Conservation (phyloP, 1,139 yeast genomes). For the Lodderomyces margitis region DNA sequence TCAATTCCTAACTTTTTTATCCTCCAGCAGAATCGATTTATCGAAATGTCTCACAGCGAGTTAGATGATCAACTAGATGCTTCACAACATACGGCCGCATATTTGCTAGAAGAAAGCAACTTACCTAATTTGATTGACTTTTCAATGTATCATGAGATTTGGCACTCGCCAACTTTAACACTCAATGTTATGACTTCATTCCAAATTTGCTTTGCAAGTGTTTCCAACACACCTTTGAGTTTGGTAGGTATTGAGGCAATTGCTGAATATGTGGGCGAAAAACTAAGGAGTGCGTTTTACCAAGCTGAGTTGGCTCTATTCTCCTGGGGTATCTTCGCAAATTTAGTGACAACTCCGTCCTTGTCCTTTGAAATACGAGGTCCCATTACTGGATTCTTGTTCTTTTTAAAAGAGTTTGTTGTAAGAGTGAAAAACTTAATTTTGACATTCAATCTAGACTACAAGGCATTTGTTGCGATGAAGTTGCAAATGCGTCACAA, state of each 20-base stretch:
- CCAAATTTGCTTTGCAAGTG: conserved; percentile 33
- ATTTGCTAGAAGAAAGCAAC: not conserved
- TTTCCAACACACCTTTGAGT: conserved; percentile 28
- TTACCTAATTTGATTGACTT: conserved; percentile 18
- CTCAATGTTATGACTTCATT: conserved; percentile 38
- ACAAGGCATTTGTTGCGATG: conserved; percentile 39
- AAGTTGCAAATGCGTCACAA: conserved; percentile 42
- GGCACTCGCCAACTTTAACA: conserved; percentile 32
- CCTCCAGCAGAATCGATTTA: conserved; percentile 8
- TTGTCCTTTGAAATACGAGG: conserved; percentile 53
- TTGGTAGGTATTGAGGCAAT: conserved; percentile 50
- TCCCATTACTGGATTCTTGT: conserved; percentile 32
- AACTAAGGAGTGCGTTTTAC: conserved; percentile 42
- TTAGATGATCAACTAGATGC: conserved; percentile 12
- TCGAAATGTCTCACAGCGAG: conserved; percentile 9
- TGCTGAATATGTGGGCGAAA: conserved; percentile 41
- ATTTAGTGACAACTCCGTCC: conserved; percentile 49
- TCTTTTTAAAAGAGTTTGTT: conserved; percentile 25
- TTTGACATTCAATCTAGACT: conserved; percentile 16
- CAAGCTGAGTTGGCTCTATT: conserved; percentile 51
- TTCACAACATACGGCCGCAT: conserved; percentile 5
- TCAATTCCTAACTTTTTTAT: conserved; percentile 10
- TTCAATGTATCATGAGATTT: conserved; percentile 39
- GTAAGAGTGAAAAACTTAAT: conserved; percentile 18
- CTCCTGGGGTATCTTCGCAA: conserved; percentile 53